Conservation (phyloP, 73 alveolate species). For the Paramecium octaurelia region DNA sequence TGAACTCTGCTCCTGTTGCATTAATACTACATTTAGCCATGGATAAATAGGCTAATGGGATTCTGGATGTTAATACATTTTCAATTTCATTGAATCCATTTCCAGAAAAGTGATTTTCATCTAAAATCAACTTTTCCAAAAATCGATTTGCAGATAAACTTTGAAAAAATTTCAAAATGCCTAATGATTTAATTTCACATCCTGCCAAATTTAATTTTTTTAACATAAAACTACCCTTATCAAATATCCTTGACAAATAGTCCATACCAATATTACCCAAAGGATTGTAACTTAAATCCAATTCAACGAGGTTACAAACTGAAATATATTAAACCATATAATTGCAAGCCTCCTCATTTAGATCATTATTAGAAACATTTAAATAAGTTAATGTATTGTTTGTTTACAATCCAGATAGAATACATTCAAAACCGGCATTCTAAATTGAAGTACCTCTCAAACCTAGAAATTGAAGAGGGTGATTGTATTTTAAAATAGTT, state of each 20-base stretch:
- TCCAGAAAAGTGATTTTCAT: background rate
- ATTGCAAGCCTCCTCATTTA: constrained; percentile 18
- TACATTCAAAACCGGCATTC: constrained; percentile 42
- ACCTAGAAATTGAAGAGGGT: constrained; percentile 24
- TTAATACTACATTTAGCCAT: background rate
- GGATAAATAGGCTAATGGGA: background rate
- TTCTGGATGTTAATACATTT: background rate
- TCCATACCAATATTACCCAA: constrained; percentile 38
- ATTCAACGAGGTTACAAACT: background rate
- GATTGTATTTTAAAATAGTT: constrained; percentile 26
- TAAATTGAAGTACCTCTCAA: constrained; percentile 48
- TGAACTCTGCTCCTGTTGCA: constrained; percentile 10
- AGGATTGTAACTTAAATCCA: constrained; percentile 33
- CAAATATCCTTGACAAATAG: background rate
- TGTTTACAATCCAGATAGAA: constrained; percentile 47
- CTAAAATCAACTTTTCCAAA: background rate
- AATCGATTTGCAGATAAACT: background rate
- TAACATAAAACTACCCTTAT: constrained; percentile 10
- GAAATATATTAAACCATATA: background rate
- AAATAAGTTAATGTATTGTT: constrained; percentile 28
- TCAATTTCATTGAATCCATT: background rate
- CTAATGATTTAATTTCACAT: constrained; percentile 52
- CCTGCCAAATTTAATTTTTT: constrained; percentile 42
- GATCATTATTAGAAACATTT: constrained; percentile 42
- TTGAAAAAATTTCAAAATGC: background rate